These are phyloP conservation scores for Phaeomoniella chlamydospora DNA, from an alignment of 2,329 filamentous ascomycete species.

Conservation along the genomic window DNA sequence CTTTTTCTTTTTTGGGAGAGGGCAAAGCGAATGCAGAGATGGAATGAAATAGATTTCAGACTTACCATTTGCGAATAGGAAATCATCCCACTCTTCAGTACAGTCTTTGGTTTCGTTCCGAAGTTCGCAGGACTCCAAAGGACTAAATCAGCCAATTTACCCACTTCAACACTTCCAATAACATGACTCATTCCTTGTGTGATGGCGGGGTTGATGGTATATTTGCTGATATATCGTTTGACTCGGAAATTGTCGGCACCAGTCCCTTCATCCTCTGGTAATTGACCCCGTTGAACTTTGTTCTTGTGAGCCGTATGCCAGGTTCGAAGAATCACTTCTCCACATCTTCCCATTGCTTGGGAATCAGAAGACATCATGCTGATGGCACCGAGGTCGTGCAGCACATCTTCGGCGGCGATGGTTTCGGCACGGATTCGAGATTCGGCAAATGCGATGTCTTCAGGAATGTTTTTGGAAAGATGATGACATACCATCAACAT, in stretches of 20 bases:
- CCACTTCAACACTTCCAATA: slow-evolving; percentile 74
- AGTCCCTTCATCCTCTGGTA: slow-evolving; percentile 65
- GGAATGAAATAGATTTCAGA: no score
- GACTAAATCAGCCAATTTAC: slow-evolving; percentile 80
- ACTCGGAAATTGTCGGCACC: slow-evolving; percentile 82
- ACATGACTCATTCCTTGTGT: slow-evolving; percentile 82
- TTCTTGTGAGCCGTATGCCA: slow-evolving; percentile 99
- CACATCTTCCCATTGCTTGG: slow-evolving; percentile 92
- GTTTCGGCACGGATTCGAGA: slow-evolving; percentile 89
- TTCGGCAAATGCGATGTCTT: slow-evolving; percentile 92
- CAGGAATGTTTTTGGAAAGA: slow-evolving; percentile 78
- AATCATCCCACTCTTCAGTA: slow-evolving; percentile 82
- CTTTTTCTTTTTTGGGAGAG: not conserved
- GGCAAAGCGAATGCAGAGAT: not conserved
- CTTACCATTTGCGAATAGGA: slow-evolving; percentile 68
- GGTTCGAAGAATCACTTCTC: slow-evolving; percentile 81
- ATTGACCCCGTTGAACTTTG: slow-evolving; percentile 63
- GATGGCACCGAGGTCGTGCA: slow-evolving; percentile 89
- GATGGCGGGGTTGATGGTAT: slow-evolving; percentile 87
- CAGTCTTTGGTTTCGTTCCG: slow-evolving; percentile 66
- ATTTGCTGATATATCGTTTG: slow-evolving; percentile 87
- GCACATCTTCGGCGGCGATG: slow-evolving; percentile 89
- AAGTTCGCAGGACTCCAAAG: slow-evolving; percentile 78
- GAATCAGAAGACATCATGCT: slow-evolving; percentile 96
- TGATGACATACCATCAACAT: slow-evolving; percentile 99